These are phyloP conservation scores for Fragosphaeria purpurea DNA, from an alignment of 2,329 filamentous ascomycete species.

Conservation along the genomic window DNA sequence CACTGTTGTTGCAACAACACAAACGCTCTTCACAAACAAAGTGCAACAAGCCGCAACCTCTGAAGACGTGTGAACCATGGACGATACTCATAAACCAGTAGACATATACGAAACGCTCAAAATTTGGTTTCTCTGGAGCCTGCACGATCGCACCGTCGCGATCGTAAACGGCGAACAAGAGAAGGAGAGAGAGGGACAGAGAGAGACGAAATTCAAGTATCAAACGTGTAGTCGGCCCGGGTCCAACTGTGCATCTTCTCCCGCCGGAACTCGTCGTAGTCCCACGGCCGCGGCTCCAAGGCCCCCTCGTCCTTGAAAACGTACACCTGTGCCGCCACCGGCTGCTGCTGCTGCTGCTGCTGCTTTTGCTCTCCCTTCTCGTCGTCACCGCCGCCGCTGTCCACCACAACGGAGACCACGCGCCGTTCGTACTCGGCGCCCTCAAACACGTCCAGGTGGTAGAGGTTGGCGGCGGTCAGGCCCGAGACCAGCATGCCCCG, in stretches of 20 bases:
- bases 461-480: conserved; percentile 65
- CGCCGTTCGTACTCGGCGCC: conserved; percentile 60
- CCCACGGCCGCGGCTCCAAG: conserved; percentile 73
- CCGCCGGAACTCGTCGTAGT: conserved; percentile 70
- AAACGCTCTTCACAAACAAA: too few species aligned
- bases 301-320: conserved; percentile 42
- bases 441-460: conserved; percentile 72
- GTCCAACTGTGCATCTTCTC: conserved; percentile 57
- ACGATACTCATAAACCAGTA: too few species aligned
- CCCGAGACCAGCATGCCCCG: conserved; percentile 67
- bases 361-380: not conserved
- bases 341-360: conserved; percentile 18
- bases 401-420: conserved; percentile 42
- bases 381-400: conserved; percentile 6
- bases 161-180: too few species aligned
- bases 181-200: too few species aligned
- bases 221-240: conserved; percentile 37
- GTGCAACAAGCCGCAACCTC: too few species aligned
- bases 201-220: conserved; percentile 8
- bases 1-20: too few species aligned
- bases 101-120: too few species aligned
- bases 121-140: too few species aligned
- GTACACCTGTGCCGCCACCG: conserved; percentile 52
- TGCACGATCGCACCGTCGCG: too few species aligned
- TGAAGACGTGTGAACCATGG: too few species aligned